phyloP scores from a whole-genome alignment of 2,329 filamentous ascomycete species.

The Penicillium sp. region DNA sequence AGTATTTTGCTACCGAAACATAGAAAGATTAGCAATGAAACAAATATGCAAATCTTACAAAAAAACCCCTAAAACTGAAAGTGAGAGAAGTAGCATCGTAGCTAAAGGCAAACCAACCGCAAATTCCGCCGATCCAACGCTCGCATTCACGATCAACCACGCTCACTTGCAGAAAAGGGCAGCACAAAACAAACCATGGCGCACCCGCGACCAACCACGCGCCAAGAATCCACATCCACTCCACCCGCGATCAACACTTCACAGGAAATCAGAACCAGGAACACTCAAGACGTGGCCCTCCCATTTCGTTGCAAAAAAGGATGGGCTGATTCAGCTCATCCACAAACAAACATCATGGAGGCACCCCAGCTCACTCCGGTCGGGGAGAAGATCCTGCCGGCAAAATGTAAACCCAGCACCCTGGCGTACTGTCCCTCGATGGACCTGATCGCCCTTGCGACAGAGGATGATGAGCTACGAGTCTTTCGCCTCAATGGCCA shows the following conservation, averaged over 20 bases:
- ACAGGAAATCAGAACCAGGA: slow-evolving; percentile 2
- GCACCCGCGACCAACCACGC: slow-evolving; percentile 11
- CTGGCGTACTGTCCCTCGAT: slow-evolving; percentile 77
- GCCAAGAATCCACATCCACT: slow-evolving; percentile 22
- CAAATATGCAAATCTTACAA: no score
- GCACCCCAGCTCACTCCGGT: slow-evolving; percentile 36
- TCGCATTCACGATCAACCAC: background rate
- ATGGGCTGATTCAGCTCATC: slow-evolving; percentile 23
- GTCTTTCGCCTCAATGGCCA: slow-evolving; percentile 78
- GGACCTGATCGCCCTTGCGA: slow-evolving; percentile 70
- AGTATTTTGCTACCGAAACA: background rate
- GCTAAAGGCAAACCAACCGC: background rate
- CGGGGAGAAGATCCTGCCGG: slow-evolving; percentile 38
- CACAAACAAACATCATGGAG: slow-evolving; percentile 19
- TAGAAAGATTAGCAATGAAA: no score
- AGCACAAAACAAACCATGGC: background rate
- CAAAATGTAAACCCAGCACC: slow-evolving; percentile 44
- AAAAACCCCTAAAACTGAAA: background rate
- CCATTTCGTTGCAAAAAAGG: slow-evolving; percentile 8
- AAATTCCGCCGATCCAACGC: background rate
- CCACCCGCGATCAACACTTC: slow-evolving; percentile 18
- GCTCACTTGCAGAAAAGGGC: background rate
- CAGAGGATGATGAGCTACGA: slow-evolving; percentile 62
- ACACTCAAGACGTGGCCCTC: slow-evolving; percentile 1
- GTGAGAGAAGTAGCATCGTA: background rate